Conservation (phyloP, 208 protist genomes). For the Leishmania lainsoni region DNA sequence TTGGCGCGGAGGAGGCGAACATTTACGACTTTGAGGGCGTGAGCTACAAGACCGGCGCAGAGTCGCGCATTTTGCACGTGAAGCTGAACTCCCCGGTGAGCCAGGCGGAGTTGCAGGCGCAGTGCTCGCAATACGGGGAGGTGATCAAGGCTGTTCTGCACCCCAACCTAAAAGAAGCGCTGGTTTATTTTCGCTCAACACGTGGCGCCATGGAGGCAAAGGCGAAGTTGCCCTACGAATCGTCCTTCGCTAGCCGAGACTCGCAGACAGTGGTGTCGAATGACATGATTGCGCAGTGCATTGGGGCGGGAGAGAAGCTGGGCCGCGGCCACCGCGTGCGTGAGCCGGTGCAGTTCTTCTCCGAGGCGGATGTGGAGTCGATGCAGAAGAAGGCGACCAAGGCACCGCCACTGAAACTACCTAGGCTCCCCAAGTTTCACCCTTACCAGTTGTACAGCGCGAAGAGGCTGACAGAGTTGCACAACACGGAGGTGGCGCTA, state of each 20-base stretch:
- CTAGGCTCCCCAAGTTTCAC: slow-evolving; percentile 67
- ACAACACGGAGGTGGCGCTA: slow-evolving; percentile 78
- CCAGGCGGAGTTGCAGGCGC: slow-evolving; percentile 63
- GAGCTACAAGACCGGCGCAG: slow-evolving; percentile 78
- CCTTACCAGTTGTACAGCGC: slow-evolving; percentile 84
- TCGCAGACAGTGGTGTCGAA: slow-evolving; percentile 75
- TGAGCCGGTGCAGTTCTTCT: slow-evolving; percentile 59
- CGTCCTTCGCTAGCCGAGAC: slow-evolving; percentile 60
- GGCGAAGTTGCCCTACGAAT: slow-evolving; percentile 65
- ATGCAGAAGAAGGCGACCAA: slow-evolving; percentile 57
- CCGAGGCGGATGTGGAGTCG: slow-evolving; percentile 62
- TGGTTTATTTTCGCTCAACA: slow-evolving; percentile 80
- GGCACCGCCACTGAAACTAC: slow-evolving; percentile 69
- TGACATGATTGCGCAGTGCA: slow-evolving; percentile 82
- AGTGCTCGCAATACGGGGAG: slow-evolving; percentile 76
- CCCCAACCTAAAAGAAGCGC: slow-evolving; percentile 83
- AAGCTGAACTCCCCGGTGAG: slow-evolving; percentile 51
- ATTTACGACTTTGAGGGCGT: slow-evolving; percentile 97
- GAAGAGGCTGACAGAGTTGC: slow-evolving; percentile 80
- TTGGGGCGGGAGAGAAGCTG: slow-evolving; percentile 74
- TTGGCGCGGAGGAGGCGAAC: slow-evolving; percentile 92
- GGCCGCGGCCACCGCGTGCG: slow-evolving; percentile 87
- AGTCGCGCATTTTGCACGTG: slow-evolving; percentile 81
- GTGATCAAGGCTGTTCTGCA: slow-evolving; percentile 80
- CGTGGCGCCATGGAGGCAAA: slow-evolving; percentile 85